Conservation (phyloP, 169 alveolate species). For the Plasmodium fragile region DNA sequence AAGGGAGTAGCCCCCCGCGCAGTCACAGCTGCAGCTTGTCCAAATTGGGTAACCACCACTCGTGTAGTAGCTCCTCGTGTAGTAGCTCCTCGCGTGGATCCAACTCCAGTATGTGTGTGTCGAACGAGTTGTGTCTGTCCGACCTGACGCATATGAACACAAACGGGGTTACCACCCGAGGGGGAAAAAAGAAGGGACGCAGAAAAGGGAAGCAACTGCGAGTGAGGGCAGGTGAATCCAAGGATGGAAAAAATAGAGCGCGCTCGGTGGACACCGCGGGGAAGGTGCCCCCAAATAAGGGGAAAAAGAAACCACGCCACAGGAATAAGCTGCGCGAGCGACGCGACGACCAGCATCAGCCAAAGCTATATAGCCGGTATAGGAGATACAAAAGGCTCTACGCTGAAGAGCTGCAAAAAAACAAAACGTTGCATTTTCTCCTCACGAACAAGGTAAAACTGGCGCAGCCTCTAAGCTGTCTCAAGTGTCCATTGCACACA, state of each 20-base stretch:
- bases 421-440: conserved; percentile 70
- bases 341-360: not conserved
- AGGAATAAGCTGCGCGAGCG: not conserved
- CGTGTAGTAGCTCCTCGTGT: not conserved
- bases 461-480: not conserved
- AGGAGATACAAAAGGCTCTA: conserved; percentile 12
- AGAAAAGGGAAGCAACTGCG: not conserved
- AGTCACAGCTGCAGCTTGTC: not conserved
- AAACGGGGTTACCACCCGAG: not conserved
- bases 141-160: conserved; percentile 72
- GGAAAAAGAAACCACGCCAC: not conserved
- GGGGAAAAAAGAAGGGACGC: not conserved
- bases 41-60: not conserved
- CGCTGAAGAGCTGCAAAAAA: conserved; percentile 42
- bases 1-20: not conserved
- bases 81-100: not conserved
- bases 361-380: not conserved
- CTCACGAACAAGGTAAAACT: conserved; percentile 52
- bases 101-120: not conserved
- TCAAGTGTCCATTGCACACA: not conserved
- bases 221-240: conserved; percentile 3
- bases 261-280: not conserved
- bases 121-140: conserved; percentile 34
- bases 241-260: conserved; percentile 7
- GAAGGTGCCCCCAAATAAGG: not conserved